phyloP scores from a whole-genome alignment of 257 asterid species.

The Petunia secreta region DNA sequence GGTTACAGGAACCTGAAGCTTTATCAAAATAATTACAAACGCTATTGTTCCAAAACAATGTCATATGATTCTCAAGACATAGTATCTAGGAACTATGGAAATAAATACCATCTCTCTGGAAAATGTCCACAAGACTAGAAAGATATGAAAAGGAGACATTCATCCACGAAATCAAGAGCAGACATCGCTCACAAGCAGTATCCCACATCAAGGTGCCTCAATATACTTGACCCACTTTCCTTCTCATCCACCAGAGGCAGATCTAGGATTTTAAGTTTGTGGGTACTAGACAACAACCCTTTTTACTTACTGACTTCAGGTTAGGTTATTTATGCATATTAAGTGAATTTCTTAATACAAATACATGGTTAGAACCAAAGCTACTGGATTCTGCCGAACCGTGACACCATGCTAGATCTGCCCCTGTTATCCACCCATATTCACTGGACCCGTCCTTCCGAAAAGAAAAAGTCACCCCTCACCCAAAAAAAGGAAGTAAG shows the following conservation, averaged over 20 bases:
- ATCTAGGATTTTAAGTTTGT: too few relatives aligned
- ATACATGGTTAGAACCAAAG: too few relatives aligned
- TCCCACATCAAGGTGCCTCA: neutral
- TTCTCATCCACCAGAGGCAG: neutral
- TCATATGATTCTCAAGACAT: neutral
- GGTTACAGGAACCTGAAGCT: neutral
- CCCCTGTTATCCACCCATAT: neutral
- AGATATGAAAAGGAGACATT: neutral
- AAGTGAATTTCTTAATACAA: too few relatives aligned
- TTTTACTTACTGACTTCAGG: too few relatives aligned
- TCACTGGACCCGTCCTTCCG: neutral
- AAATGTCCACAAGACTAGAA: neutral
- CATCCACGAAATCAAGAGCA: neutral
- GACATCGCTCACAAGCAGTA: neutral
- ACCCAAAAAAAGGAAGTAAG: neutral
- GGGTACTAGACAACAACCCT: too few relatives aligned
- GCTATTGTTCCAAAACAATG: neutral
- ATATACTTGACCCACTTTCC: constrained; percentile 1
- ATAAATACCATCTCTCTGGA: neutral
- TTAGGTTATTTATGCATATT: too few relatives aligned
- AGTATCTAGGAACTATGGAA: neutral
- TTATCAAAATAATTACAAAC: neutral
- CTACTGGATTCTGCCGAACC: too few relatives aligned
- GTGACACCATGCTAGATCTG: too few relatives aligned
- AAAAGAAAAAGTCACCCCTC: neutral